These are phyloP conservation scores for Solanum etuberosum DNA, from an alignment of 257 asterid species.

Conservation along the genomic window DNA sequence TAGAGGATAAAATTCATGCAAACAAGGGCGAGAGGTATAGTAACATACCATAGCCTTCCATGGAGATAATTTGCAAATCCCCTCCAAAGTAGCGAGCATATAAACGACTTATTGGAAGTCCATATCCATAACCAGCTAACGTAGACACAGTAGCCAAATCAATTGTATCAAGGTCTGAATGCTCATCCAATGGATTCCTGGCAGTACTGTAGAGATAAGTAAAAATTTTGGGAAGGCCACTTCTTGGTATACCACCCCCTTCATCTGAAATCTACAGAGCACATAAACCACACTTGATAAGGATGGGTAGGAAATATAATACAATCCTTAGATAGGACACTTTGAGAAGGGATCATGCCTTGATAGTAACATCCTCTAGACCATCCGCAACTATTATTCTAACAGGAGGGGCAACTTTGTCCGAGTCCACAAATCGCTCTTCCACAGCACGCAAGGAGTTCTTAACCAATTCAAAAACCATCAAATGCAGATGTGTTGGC, in stretches of 20 bases:
- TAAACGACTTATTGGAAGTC: constrained; percentile 90
- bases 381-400: constrained; percentile 96
- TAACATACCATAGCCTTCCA: constrained; percentile 92
- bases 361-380: constrained; percentile 87
- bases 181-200: constrained; percentile 59
- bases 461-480: constrained; percentile 94
- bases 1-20: neutral
- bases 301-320: neutral
- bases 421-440: constrained; percentile 71
- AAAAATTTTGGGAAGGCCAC: constrained; percentile 80
- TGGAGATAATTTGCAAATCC: constrained; percentile 83
- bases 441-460: constrained; percentile 95
- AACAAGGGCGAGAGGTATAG: neutral
- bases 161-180: constrained; percentile 51
- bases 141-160: constrained; percentile 41
- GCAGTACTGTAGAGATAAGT: constrained; percentile 93
- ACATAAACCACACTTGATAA: neutral
- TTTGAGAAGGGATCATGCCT: constrained; percentile 32
- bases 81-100: constrained; percentile 95
- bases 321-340: neutral
- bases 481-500: constrained; percentile 85
- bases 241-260: constrained; percentile 97
- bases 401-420: constrained; percentile 75
- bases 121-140: constrained; percentile 97
- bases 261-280: constrained; percentile 72